Conservation (phyloP, 164 flowering plant genomes). For the Vitis rotundifolia region DNA sequence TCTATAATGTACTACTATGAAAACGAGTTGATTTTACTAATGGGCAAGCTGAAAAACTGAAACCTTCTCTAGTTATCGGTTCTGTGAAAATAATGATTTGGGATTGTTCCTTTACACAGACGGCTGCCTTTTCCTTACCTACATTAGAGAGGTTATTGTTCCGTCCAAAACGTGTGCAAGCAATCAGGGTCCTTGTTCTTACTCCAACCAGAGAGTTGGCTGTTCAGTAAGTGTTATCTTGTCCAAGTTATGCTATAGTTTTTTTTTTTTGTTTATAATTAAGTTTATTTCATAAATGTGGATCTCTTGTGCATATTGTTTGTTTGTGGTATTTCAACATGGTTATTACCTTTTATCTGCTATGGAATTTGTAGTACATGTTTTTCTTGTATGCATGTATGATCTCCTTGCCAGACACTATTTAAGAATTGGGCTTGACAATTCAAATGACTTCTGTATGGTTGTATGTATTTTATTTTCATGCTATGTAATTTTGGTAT, state of each 20-base stretch:
- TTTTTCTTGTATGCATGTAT: too few relatives aligned
- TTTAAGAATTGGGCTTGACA: too few relatives aligned
- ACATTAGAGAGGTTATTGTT: constrained; percentile 81
- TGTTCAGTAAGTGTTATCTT: constrained; percentile 65
- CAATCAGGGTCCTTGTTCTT: constrained; percentile 87
- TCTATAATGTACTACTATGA: neutral
- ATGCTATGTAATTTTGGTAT: neutral
- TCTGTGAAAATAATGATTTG: neutral
- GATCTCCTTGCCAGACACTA: too few relatives aligned
- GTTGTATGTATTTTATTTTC: too few relatives aligned
- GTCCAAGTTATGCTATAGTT: too few relatives aligned
- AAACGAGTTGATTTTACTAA: too few relatives aligned
- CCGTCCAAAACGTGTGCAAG: constrained; percentile 79
- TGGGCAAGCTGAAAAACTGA: too few relatives aligned
- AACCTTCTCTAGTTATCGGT: too few relatives aligned
- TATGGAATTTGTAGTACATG: too few relatives aligned
- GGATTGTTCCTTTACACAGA: constrained; percentile 38
- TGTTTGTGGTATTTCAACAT: neutral
- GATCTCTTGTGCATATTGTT: neutral
- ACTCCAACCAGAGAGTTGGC: constrained; percentile 98
- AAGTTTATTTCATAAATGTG: neutral
- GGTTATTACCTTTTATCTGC: too few relatives aligned
- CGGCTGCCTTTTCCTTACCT: constrained; percentile 91
- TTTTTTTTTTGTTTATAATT: too few relatives aligned
- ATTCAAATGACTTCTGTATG: too few relatives aligned